phyloP scores from a whole-genome alignment of 129 eudicot species.

The Lonicera japonica region DNA sequence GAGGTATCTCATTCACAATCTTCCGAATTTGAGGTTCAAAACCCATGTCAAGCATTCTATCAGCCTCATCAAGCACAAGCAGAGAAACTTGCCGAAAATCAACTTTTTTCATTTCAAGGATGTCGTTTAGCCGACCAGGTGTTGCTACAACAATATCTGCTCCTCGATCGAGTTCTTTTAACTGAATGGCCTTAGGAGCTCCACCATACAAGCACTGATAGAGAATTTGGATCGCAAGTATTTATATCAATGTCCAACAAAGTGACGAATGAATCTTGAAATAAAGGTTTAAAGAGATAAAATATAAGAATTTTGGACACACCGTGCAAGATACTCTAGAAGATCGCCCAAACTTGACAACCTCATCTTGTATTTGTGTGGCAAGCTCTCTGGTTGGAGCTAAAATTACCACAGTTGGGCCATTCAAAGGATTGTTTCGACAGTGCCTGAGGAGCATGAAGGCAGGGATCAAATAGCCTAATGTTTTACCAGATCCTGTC shows the following conservation, averaged over 20 bases:
- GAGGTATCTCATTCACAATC: conserved; percentile 90
- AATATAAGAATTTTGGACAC: conserved; percentile 7
- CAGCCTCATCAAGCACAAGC: conserved; percentile 94
- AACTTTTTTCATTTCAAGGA: conserved; percentile 78
- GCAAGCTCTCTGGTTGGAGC: conserved; percentile 98
- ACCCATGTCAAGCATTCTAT: conserved; percentile 98
- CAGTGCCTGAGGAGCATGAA: conserved; percentile 67
- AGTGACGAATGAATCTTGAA: no score
- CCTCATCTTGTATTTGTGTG: conserved; percentile 96
- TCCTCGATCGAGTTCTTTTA: conserved; percentile 81
- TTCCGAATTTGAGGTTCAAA: conserved; percentile 98
- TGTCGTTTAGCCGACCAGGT: conserved; percentile 97
- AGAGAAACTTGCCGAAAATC: conserved; percentile 81
- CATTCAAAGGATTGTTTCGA: conserved; percentile 64
- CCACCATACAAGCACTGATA: conserved; percentile 93
- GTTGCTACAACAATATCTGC: conserved; percentile 93
- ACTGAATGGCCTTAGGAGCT: conserved; percentile 79
- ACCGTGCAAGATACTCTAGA: conserved; percentile 85
- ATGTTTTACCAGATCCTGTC: conserved; percentile 97
- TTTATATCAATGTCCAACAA: no score
- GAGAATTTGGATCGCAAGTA: no score
- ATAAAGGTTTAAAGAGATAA: no score
- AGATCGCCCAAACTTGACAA: conserved; percentile 84
- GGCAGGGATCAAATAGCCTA: conserved; percentile 90
- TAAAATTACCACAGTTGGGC: conserved; percentile 86